Evolutionary conservation across 257 asterid genomes (phyloP), one percentile per base, ranked within the genome.

Genomic region (Nyctanthes arbortristis): DNA sequence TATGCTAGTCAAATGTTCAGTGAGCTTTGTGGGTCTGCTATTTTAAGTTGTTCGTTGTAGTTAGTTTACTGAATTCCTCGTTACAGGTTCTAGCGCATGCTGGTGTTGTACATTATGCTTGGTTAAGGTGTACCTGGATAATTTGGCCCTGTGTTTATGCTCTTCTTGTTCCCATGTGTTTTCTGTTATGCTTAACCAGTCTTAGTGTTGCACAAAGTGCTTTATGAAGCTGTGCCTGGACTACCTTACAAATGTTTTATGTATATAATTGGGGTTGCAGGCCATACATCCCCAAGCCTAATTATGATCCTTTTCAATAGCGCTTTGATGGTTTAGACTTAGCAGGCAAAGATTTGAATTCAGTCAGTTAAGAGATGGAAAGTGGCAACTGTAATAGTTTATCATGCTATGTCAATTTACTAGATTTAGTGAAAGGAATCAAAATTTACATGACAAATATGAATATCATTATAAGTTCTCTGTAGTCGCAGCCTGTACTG

Each of bases 181-280:
- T 58, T 18, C 3, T 13, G 20, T 33, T 27, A 24, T 18, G n/a
- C 5, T 9, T 18, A 49, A 18, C 27, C 8, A 67, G 61, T 72
- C 77, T 54, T 9, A 30, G 40, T 52, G 70, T 61, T 65, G 73
- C 65, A 70, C 66, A 58, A 35, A 34, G 27, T 45, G 56, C 80
- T 59, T 29, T 24, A 27, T 14, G 45, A 25, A 40, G 49, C 70
- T 63, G 69, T 73, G 68, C 61, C 25, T n/a, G 24, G 25, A 45
- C n/a, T 45, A 45, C 6, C 24, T 45, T 16, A 45, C 16, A 4
- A 40, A 4, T 45, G 55, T 45, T 40, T 45, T 45, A 10, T 45
- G n/a, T 24, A 12, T 40, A 12, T 45, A 45, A 40, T 45, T 45
- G 25, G 55, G 10, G 58, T 52, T 52, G 13, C 13, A n/a, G 10